Percentiles rank a stretch among this genome's conserved stretches.
Evolutionary conservation across 2,329 filamentous ascomycete species (phyloP).

Genomic region (Colletotrichum sp.): DNA sequence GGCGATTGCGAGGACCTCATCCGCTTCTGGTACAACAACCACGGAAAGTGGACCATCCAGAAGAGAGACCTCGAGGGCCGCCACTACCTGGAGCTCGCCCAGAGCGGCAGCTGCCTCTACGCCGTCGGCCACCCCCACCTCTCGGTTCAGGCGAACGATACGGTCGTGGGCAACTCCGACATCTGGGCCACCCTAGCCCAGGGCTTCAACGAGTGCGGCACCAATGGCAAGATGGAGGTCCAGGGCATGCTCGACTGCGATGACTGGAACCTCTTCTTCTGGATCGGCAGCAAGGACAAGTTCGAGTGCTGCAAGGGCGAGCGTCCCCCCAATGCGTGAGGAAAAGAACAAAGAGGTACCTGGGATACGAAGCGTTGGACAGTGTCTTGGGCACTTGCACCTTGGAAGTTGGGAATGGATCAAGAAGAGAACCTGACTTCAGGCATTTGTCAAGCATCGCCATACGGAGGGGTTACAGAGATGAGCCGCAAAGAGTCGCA

Average conservation of each 20-base stretch:
- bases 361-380: background rate
- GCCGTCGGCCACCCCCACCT: background rate
- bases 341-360: background rate
- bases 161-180: background rate
- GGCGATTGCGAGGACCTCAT: background rate
- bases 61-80: background rate
- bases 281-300: background rate
- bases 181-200: background rate
- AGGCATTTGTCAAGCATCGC: background rate
- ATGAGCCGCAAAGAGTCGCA: background rate
- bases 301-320: constrained; percentile 2
- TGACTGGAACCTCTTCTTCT: background rate
- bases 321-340: background rate
- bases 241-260: background rate
- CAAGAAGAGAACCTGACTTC: background rate
- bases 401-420: background rate
- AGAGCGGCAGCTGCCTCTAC: background rate
- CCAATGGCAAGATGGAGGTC: background rate
- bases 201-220: background rate
- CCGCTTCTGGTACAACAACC: background rate
- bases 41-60: background rate
- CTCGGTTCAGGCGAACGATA: background rate
- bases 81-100: background rate
- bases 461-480: background rate
- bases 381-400: background rate